Base-by-base conservation (phyloP, 371 early-diverging fungal genomes). In the Coemansia sp. region DNA sequence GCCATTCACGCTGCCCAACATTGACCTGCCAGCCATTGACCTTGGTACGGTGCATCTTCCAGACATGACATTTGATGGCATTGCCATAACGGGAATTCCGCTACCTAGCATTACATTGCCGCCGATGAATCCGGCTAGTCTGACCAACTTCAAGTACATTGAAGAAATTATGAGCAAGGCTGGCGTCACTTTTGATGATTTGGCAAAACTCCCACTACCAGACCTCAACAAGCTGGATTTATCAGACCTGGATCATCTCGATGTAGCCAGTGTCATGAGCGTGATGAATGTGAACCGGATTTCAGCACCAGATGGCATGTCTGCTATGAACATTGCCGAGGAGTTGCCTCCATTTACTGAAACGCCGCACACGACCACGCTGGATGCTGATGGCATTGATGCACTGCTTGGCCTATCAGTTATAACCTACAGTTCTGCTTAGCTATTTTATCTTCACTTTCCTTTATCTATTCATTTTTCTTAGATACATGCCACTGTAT, bases 21-120 rank as follows among this genome's bases (percentile, higher is more conserved):
- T 72, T 3, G 59, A 64, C 14, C 31, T 72, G 5, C 72, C 72
- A 0, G 69, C 39, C 7, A 64, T 72, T 7, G 40, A 72, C 55
- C 53, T 72, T 8, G 72, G 61, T 9, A 68, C 72, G 0, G 70
- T 72, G 48, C 72, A 72, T 31, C 65, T 72, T 8, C 72, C 72
- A 0, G 72, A 72, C 34, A 63, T 72, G 64, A 72, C 72, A 45
- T 57, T 61, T 10, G 69, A 60, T 53, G 72, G 72, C 4, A 69
- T 72, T 41, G 70, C 69, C 4, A 31, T 72, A 14, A 69, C 72
- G 0, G 72, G 54, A 2, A 59, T 72, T 26, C 57, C 63, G 0
- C 50, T 72, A 53, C 72, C 72, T 9, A 56, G 57, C 14, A 35
- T 69, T 33, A 72, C 70, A 9, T 36, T 72, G n/a, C 72, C 72